Percentiles rank a stretch among this genome's conserved stretches.
Evolutionary conservation across 73 alveolate genomes (phyloP).

Genomic region (Paramecium sonneborni): DNA sequence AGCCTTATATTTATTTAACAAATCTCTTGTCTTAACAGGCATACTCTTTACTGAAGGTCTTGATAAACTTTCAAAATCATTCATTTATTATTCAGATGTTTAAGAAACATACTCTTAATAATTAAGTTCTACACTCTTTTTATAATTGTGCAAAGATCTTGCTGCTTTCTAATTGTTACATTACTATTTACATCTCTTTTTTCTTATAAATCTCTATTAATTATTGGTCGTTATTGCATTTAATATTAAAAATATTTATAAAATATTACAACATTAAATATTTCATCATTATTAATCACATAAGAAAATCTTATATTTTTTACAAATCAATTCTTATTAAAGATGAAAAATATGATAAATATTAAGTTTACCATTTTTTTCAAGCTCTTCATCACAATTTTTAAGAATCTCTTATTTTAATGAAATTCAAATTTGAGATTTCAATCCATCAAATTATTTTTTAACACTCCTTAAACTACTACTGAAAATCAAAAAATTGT

Average conservation of each 20-base stretch:
- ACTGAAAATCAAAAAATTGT: too few relatives aligned
- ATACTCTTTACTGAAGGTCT: conserved; percentile 41
- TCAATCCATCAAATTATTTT: too few relatives aligned
- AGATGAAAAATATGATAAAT: too few relatives aligned
- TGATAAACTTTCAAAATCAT: conserved; percentile 42
- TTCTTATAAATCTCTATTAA: neutral
- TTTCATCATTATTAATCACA: too few relatives aligned
- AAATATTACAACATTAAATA: too few relatives aligned
- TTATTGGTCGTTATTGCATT: conserved; percentile 4
- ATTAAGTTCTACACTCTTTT: neutral
- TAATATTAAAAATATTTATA: neutral
- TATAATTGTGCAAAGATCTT: neutral
- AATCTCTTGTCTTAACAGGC: conserved; percentile 32
- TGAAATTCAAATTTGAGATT: too few relatives aligned
- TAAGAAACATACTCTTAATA: neutral
- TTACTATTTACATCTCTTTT: neutral
- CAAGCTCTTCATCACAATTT: too few relatives aligned
- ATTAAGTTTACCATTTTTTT: too few relatives aligned
- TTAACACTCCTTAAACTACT: too few relatives aligned
- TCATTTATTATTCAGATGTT: conserved; percentile 5
- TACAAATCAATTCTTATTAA: too few relatives aligned
- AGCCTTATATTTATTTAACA: neutral
- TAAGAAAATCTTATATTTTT: too few relatives aligned
- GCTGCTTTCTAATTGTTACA: neutral
- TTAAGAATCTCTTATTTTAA: too few relatives aligned